phyloP scores from a whole-genome alignment of 1,284 basidiomycete species.

The Austropuccinia psidii region DNA sequence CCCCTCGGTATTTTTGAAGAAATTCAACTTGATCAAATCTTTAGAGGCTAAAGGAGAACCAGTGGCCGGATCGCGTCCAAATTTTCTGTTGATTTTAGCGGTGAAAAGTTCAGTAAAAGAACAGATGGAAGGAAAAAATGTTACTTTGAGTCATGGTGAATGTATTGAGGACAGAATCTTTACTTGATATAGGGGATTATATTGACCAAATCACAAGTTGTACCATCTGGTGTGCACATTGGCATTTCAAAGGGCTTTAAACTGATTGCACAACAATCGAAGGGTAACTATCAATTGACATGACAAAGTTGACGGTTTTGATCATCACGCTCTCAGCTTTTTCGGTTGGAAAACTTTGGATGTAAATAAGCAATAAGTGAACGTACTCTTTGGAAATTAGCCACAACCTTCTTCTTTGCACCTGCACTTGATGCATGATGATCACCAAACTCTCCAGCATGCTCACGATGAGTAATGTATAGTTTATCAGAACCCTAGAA shows the following conservation, averaged over 20 bases:
- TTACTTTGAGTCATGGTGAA: constrained; percentile 40
- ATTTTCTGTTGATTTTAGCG: constrained; percentile 53
- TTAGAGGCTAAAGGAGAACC: constrained; percentile 68
- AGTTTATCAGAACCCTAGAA: constrained; percentile 51
- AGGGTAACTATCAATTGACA: constrained; percentile 60
- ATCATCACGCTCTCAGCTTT: constrained; percentile 47
- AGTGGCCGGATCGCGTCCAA: constrained; percentile 68
- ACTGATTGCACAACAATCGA: constrained; percentile 85
- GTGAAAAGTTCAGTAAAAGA: constrained; percentile 5
- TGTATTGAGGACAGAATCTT: constrained; percentile 59
- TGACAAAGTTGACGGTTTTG: not conserved
- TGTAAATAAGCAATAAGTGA: constrained; percentile 17
- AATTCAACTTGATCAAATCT: constrained; percentile 80
- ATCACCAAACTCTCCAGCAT: constrained; percentile 60
- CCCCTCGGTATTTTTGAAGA: constrained; percentile 53
- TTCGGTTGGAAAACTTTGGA: constrained; percentile 61
- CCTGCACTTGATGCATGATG: constrained; percentile 35
- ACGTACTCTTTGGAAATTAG: constrained; percentile 27
- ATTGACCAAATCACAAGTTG: constrained; percentile 46
- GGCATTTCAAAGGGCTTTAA: constrained; percentile 84
- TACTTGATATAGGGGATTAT: constrained; percentile 60
- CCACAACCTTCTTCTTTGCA: constrained; percentile 22
- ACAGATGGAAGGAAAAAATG: constrained; percentile 3
- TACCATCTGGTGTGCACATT: constrained; percentile 58
- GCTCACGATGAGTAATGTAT: constrained; percentile 76